Base-by-base conservation (phyloP, 1,284 basidiomycete genomes). In the Dichomitus squalens region DNA sequence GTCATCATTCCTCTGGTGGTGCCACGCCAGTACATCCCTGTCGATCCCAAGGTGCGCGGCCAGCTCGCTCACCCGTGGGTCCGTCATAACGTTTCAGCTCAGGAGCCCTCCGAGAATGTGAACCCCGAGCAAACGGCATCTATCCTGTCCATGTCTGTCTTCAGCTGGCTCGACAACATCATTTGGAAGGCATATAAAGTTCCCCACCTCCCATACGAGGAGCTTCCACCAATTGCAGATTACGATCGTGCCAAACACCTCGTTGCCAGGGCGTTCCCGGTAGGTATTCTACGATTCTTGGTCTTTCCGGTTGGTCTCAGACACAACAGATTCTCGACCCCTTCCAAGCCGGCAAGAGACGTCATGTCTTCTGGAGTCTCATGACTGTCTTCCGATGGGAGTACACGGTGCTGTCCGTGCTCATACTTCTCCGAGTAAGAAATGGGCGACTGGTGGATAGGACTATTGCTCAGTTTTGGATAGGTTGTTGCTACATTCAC, bases 51-150 rank as follows among this genome's bases (percentile, higher is more conserved):
- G 67, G 83, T 82, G 11, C 7, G 16, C 21, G 25, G 6, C 29
- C n/a, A n/a, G 3, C 18, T n/a, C 34, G n/a, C 20, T 8, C 18
- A 40, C 40, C 1, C n/a, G 27, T 53, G 21, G 40, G 38, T 16
- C 12, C 18, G 18, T 4, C 12, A 9, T 14, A 34, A 49, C n/a
- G 38, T 21, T 23, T 7, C n/a, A 3, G 40, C n/a, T 18, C 39
- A 83, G 80, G 69, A 79, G 46, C 78, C 79, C 2, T 68, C 72
- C 59, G 66, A 73, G 1, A 66, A 74, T 21, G 77, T 80, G 7
- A 86, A 83, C 69, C 82, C 85, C 3, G 88, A 91, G 65, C 88
- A 90, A 66, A 87, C 84, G 0, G 81, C 86, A 0, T 84, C 86
- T 0, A 73, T 83, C 48, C 62, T 87, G 12, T 86, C 81, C 3